Percentiles rank a stretch among this genome's conserved stretches.
Evolutionary conservation across 1,284 basidiomycete genomes (phyloP).

Genomic region (Ustilago lituana): DNA sequence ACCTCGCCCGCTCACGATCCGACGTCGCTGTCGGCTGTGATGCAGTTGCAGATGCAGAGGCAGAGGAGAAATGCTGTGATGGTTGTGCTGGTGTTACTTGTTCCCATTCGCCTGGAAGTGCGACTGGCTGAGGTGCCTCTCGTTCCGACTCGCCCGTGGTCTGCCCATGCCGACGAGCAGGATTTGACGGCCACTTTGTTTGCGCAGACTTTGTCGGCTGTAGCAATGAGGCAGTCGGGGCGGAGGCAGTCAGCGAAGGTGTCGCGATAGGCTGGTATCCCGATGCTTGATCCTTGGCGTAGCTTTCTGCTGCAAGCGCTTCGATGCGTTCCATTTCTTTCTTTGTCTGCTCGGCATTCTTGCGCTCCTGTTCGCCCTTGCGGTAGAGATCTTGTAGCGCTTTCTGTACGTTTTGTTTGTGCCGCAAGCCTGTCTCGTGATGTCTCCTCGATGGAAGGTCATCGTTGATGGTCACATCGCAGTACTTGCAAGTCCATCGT

Average conservation of each 20-base stretch:
- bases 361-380: constrained; percentile 84
- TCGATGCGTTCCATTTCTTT: constrained; percentile 87
- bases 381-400: constrained; percentile 93
- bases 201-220: too few species aligned
- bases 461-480: constrained; percentile 64
- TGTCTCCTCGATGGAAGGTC: constrained; percentile 77
- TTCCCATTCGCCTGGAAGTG: constrained; percentile 85
- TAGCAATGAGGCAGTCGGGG: background rate
- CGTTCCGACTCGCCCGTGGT: constrained; percentile 70
- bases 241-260: constrained; percentile 50
- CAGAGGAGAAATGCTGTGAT: constrained; percentile 24
- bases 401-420: constrained; percentile 92
- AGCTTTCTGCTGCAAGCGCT: constrained; percentile 71
- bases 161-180: background rate
- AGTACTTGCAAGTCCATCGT: constrained; percentile 66
- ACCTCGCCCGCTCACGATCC: constrained; percentile 47
- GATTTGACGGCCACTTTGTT: background rate
- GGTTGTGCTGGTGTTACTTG: constrained; percentile 71
- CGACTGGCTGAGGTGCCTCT: constrained; percentile 74
- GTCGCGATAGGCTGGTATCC: constrained; percentile 59
- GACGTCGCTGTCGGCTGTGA: constrained; percentile 2
- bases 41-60: constrained; percentile 3
- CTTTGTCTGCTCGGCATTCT: constrained; percentile 85
- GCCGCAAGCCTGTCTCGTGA: constrained; percentile 91
- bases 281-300: constrained; percentile 55